Evolutionary conservation across 768 basidiomycete genomes (phyloP).

Genomic region (Lentinus tigrinus): DNA sequence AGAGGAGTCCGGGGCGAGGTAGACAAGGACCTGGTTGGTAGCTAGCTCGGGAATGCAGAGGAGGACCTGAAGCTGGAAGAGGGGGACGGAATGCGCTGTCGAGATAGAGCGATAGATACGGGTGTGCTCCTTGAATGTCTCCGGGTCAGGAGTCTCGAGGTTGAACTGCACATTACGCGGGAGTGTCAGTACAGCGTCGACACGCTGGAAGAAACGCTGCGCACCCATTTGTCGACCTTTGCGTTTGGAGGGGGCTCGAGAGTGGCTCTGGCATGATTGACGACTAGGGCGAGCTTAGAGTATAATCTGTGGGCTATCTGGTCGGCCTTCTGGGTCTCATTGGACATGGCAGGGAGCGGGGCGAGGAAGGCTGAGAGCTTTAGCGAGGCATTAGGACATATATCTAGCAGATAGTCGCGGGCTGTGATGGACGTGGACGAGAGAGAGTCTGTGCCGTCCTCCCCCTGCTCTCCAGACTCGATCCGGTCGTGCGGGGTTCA

Average conservation of each 20-base stretch:
- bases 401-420: slow-evolving; percentile 10
- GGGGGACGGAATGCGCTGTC: slow-evolving; percentile 36
- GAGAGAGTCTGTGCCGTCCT: background rate
- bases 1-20: slow-evolving; percentile 55
- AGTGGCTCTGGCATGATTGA: slow-evolving; percentile 73
- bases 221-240: slow-evolving; percentile 81
- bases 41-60: slow-evolving; percentile 67
- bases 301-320: slow-evolving; percentile 85
- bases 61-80: slow-evolving; percentile 68
- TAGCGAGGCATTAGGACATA: slow-evolving; percentile 28
- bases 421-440: slow-evolving; percentile 13
- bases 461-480: background rate
- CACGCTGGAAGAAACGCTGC: slow-evolving; percentile 22
- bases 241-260: slow-evolving; percentile 39
- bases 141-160: slow-evolving; percentile 73
- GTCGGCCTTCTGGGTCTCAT: slow-evolving; percentile 69
- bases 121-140: slow-evolving; percentile 61
- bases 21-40: slow-evolving; percentile 71
- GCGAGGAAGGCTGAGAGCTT: slow-evolving; percentile 10
- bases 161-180: slow-evolving; percentile 58
- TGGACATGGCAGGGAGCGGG: slow-evolving; percentile 43
- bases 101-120: slow-evolving; percentile 64
- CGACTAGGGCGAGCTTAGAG: slow-evolving; percentile 75
- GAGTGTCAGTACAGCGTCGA: slow-evolving; percentile 1
- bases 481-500: slow-evolving; percentile 9